Conservation (phyloP, 2,329 filamentous ascomycete genomes). For the Triangularia setosa region DNA sequence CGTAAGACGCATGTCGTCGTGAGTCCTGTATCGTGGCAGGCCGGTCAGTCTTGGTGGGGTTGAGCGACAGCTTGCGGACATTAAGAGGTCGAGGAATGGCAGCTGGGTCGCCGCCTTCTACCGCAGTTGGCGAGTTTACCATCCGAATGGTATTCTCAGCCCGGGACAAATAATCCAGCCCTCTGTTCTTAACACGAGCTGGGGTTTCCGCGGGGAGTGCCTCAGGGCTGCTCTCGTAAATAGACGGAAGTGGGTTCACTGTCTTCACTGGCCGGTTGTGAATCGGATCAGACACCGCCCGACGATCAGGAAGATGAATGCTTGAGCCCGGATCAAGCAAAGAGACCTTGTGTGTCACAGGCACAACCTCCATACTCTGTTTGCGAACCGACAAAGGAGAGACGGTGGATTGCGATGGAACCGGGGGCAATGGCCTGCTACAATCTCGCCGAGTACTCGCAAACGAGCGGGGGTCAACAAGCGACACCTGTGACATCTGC, state of each 20-base stretch:
- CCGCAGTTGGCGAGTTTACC: conserved; percentile 45
- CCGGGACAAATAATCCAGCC: conserved; percentile 43
- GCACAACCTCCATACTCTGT: conserved; percentile 11
- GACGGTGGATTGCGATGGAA: conserved; percentile 36
- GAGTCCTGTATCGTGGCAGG: neutral
- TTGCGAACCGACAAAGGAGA: conserved; percentile 21
- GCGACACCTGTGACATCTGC: neutral
- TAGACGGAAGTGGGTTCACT: conserved; percentile 43
- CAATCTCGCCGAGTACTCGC: conserved; percentile 36
- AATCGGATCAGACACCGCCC: conserved; percentile 49
- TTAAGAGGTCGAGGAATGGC: conserved; percentile 39
- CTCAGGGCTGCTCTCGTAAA: conserved; percentile 41
- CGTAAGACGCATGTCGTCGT: conserved; percentile 4
- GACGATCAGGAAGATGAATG: conserved; percentile 35
- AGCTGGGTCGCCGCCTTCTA: conserved; percentile 30
- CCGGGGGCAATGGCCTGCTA: conserved; percentile 48
- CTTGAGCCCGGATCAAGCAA: conserved; percentile 18
- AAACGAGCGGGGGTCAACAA: neutral
- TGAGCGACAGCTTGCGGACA: conserved; percentile 34
- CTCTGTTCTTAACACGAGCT: conserved; percentile 30
- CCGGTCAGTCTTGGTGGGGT: neutral
- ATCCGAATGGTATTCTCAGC: conserved; percentile 52
- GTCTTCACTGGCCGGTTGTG: conserved; percentile 39
- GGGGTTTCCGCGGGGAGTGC: conserved; percentile 39
- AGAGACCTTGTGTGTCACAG: conserved; percentile 23